These are phyloP conservation scores for Colletotrichum graminicola DNA, from an alignment of 2,329 filamentous ascomycete species.

Conservation along the genomic window DNA sequence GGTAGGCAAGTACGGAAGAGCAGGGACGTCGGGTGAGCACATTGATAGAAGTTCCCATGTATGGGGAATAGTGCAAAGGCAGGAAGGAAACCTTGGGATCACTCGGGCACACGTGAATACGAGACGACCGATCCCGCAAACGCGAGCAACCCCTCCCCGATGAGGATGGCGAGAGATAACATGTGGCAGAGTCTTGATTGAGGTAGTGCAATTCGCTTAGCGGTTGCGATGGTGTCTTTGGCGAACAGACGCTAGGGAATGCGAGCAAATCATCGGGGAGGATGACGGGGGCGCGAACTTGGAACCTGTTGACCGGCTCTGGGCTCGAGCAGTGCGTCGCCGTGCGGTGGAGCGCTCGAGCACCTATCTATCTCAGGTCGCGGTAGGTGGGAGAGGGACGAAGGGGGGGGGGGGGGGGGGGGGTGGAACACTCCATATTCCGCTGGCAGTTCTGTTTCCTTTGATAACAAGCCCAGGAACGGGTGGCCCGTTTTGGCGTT, in stretches of 20 bases:
- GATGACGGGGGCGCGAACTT: slow-evolving; percentile 1
- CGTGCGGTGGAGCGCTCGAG: slow-evolving; percentile 30
- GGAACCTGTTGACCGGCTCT: slow-evolving; percentile 9
- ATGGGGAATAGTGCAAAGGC: neutral
- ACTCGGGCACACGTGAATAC: neutral
- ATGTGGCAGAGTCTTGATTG: slow-evolving; percentile 17
- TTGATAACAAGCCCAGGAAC: slow-evolving; percentile 24
- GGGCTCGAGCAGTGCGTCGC: slow-evolving; percentile 38
- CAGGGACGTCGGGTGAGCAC: neutral
- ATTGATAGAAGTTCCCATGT: neutral
- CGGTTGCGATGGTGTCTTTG: slow-evolving; percentile 19
- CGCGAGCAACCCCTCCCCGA: neutral
- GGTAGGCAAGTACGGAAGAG: neutral
- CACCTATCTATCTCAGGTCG: neutral
- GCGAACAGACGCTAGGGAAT: slow-evolving; percentile 39
- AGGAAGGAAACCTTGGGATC: too few relatives aligned
- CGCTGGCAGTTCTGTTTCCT: slow-evolving; percentile 7
- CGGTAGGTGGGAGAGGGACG: neutral
- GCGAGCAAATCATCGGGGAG: slow-evolving; percentile 5
- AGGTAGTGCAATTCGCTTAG: slow-evolving; percentile 29
- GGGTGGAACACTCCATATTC: neutral
- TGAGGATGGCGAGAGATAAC: slow-evolving; percentile 2
- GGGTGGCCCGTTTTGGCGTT: slow-evolving; percentile 26
- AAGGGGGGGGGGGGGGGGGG: neutral
- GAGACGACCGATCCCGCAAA: neutral